A percentile compares a stretch with the other conserved stretches of the same genome.
Evolutionary conservation across 768 basidiomycete species (phyloP).

Genomic region (Dioszegia crocea): DNA sequence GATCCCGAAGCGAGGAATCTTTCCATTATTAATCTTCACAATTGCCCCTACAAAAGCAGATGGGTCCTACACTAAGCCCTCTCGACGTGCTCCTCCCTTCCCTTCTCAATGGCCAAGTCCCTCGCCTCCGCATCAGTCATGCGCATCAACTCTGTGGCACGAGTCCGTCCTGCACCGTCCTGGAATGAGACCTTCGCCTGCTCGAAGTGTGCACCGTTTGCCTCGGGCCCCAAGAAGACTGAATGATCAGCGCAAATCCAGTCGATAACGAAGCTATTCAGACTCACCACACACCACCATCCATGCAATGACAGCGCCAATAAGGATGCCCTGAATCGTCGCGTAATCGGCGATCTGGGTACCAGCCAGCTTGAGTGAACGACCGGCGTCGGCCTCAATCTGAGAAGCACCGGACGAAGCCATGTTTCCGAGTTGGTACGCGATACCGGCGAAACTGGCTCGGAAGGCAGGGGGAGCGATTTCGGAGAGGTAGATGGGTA

Average conservation of each 20-base stretch:
- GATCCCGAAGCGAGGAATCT: too few relatives aligned
- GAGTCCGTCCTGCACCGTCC: constrained; percentile 58
- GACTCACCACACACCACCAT: constrained; percentile 58
- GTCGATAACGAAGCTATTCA: too few relatives aligned
- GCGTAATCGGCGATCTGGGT: constrained; percentile 63
- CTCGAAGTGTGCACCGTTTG: constrained; percentile 79
- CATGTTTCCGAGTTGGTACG: constrained; percentile 56
- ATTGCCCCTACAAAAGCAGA: too few relatives aligned
- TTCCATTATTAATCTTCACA: too few relatives aligned
- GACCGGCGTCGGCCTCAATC: constrained; percentile 70
- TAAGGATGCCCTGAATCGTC: constrained; percentile 74
- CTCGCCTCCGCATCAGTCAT: neutral
- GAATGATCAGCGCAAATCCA: too few relatives aligned
- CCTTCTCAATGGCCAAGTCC: constrained; percentile 1
- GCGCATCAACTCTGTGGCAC: constrained; percentile 20
- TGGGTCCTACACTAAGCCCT: neutral
- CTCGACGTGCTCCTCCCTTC: constrained; percentile 3
- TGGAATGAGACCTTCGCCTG: constrained; percentile 74
- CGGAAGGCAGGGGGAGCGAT: constrained; percentile 84
- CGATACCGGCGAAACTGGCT: constrained; percentile 74
- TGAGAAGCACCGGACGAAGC: constrained; percentile 71
- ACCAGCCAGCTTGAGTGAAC: constrained; percentile 54
- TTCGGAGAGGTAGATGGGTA: constrained; percentile 78
- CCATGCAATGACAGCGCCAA: constrained; percentile 74
- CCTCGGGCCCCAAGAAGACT: constrained; percentile 74